phyloP scores from a whole-genome alignment of 768 basidiomycete genomes.

The Rhodotorula sphaerocarpa region DNA sequence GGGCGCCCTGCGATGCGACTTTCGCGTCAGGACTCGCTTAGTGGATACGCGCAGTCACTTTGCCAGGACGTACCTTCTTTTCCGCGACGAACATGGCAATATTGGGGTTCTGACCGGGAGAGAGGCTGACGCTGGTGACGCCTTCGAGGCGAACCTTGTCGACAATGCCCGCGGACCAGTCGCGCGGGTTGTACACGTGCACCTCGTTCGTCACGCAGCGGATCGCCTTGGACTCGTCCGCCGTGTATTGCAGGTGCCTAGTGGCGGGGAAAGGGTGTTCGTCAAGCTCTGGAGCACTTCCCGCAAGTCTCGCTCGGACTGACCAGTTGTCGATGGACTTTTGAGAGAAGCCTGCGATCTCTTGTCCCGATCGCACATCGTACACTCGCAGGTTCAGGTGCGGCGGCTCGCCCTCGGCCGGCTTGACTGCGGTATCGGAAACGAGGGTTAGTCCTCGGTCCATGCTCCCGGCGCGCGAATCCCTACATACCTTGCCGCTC shows the following conservation, averaged over 20 bases:
- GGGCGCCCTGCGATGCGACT: conserved; percentile 56
- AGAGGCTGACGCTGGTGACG: conserved; percentile 64
- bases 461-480: neutral
- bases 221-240: conserved; percentile 76
- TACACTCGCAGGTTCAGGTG: conserved; percentile 93
- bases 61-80: conserved; percentile 65
- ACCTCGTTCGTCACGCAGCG: conserved; percentile 71
- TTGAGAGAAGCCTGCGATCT: conserved; percentile 77
- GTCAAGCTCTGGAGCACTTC: no score
- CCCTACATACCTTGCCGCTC: conserved; percentile 64
- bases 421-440: conserved; percentile 52
- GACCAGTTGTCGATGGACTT: conserved; percentile 83
- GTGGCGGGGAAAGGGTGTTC: no score
- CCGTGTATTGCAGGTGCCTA: conserved; percentile 72
- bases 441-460: neutral
- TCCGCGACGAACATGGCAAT: conserved; percentile 89
- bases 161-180: conserved; percentile 70
- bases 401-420: conserved; percentile 71
- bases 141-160: conserved; percentile 79
- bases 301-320: conserved; percentile 11
- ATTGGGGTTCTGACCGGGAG: conserved; percentile 75
- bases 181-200: conserved; percentile 68
- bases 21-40: neutral
- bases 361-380: conserved; percentile 72
- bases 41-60: no score